Evolutionary conservation across 163 green algal genomes (phyloP).

Genomic region (Scenedesmus sp.): DNA sequence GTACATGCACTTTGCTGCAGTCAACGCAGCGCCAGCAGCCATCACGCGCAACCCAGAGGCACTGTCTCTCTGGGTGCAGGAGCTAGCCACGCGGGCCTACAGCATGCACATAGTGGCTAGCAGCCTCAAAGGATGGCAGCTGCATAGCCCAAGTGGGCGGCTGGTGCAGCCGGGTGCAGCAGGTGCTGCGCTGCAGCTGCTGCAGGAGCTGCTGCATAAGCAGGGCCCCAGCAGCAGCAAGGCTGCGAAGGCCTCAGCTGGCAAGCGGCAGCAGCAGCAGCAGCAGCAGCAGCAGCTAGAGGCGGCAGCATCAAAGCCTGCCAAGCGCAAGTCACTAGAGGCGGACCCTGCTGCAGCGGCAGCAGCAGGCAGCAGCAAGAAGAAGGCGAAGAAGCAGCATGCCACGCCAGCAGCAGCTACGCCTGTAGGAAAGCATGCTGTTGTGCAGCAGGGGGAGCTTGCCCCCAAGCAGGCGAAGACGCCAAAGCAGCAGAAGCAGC

Average conservation of each 20-base stretch:
- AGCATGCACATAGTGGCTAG: conserved; percentile 55
- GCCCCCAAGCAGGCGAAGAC: neutral
- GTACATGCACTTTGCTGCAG: conserved; percentile 55
- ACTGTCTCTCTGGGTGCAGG: conserved; percentile 58
- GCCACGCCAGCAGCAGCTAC: neutral
- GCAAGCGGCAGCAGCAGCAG: neutral
- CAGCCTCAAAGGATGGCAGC: conserved; percentile 51
- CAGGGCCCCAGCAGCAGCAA: neutral
- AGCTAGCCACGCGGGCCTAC: conserved; percentile 55
- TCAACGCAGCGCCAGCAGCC: conserved; percentile 49
- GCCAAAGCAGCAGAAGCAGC: conserved; percentile 17
- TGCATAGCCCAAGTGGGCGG: conserved; percentile 35
- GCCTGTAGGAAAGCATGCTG: neutral
- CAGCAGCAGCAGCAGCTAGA: neutral
- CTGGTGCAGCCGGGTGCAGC: conserved; percentile 29
- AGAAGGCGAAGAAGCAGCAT: neutral
- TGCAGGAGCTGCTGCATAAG: conserved; percentile 38
- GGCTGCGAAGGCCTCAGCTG: neutral
- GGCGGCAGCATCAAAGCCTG: neutral
- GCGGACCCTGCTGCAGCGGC: neutral
- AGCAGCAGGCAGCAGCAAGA: conserved; percentile 25
- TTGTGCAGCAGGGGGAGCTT: neutral
- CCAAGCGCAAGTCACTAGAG: neutral
- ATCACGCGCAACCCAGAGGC: conserved; percentile 52
- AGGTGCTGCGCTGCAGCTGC: conserved; percentile 16